Evolutionary conservation across 202 grass and related monocot species (phyloP).

Genomic region (Setaria viridis): DNA sequence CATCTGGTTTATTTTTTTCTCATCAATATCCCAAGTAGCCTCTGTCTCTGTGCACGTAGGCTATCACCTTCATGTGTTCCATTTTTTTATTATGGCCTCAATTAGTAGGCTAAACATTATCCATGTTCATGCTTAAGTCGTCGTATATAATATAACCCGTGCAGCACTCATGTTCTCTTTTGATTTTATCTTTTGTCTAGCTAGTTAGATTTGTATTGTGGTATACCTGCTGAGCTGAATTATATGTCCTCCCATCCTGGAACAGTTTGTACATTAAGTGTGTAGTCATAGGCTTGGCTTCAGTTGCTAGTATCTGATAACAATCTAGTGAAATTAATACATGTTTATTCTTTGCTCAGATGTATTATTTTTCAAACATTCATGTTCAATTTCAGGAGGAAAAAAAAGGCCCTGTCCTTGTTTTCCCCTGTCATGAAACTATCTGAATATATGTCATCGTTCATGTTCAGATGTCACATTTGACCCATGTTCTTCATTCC

Average conservation of each 20-base stretch:
- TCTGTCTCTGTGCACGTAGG: too few species aligned
- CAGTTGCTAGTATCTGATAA: not conserved
- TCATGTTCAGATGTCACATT: not conserved
- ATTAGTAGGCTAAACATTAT: too few species aligned
- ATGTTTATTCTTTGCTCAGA: not conserved
- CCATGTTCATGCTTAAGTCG: too few species aligned
- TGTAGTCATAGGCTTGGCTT: not conserved
- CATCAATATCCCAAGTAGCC: too few species aligned
- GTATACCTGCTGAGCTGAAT: not conserved
- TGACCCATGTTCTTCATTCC: constrained; percentile 1
- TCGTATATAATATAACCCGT: too few species aligned
- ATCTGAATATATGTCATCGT: not conserved
- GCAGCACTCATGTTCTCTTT: not conserved
- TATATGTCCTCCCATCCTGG: not conserved
- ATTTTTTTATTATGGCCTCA: too few species aligned
- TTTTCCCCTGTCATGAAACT: not conserved
- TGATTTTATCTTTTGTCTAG: not conserved
- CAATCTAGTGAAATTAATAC: not conserved
- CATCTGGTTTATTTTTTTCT: too few species aligned
- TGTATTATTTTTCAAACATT: not conserved
- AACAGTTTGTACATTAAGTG: not conserved
- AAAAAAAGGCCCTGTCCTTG: not conserved
- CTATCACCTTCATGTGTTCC: too few species aligned
- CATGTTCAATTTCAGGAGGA: not conserved
- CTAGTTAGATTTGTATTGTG: not conserved